Percentiles rank a stretch among this genome's conserved stretches.
These are phyloP conservation scores for Leucocoprinus leucothites DNA, from an alignment of 768 basidiomycete genomes.

Conservation along the genomic window DNA sequence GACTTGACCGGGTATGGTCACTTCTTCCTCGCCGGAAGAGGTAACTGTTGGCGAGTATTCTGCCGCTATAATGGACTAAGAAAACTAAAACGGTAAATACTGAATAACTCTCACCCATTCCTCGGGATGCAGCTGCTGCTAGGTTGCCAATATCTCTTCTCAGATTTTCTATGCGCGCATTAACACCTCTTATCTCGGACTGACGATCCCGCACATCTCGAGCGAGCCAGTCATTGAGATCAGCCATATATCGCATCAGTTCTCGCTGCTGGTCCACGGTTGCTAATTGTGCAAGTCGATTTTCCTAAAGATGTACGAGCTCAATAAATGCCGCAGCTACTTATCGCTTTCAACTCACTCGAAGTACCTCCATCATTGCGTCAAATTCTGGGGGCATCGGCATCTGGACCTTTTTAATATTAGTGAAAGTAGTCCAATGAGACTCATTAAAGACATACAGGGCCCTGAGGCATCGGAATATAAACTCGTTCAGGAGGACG, in stretches of 20 bases:
- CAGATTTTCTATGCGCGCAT: constrained; percentile 55
- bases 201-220: constrained; percentile 80
- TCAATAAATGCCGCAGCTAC: background rate
- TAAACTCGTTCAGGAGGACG: constrained; percentile 28
- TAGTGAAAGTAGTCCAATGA: background rate
- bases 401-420: constrained; percentile 47
- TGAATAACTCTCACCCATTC: constrained; percentile 28
- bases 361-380: constrained; percentile 63
- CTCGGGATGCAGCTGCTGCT: constrained; percentile 13
- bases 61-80: background rate
- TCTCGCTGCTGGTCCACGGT: constrained; percentile 79
- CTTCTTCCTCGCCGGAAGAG: constrained; percentile 2
- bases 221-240: constrained; percentile 75
- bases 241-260: constrained; percentile 75
- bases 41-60: background rate
- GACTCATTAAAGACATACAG: constrained; percentile 26
- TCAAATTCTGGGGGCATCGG: constrained; percentile 63
- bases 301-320: constrained; percentile 47
- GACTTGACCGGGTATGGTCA: constrained; percentile 10
- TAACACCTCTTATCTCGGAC: constrained; percentile 63
- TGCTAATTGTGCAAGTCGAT: constrained; percentile 67
- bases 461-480: constrained; percentile 47
- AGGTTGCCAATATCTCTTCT: constrained; percentile 37
- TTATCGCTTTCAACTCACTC: constrained; percentile 37
- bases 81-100: background rate